A percentile compares a stretch with the other conserved stretches of the same genome.
Conservation (phyloP, 371 early-diverging fungal genomes). For the Choanephora cucurbitarum region DNA sequence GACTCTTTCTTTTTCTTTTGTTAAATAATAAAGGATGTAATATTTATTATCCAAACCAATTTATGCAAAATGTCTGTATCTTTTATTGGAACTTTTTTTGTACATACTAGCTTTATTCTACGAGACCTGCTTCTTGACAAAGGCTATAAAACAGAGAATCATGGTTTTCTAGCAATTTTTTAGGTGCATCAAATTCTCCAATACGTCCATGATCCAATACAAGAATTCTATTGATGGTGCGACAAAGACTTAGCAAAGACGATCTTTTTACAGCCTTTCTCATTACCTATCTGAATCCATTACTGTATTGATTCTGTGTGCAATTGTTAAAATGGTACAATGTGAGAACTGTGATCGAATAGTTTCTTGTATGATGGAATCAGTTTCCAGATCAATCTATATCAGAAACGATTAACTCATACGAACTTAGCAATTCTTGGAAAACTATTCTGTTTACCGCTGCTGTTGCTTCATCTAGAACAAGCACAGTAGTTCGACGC, state of each 20-base stretch:
- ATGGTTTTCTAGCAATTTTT: slow-evolving; percentile 57
- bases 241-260: no score
- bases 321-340: slow-evolving; percentile 91
- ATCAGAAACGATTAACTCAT: no score
- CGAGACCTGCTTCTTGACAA: slow-evolving; percentile 70
- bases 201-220: slow-evolving; percentile 78
- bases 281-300: slow-evolving; percentile 68
- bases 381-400: slow-evolving; percentile 82
- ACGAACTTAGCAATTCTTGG: no score
- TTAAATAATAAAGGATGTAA: no score
- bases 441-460: slow-evolving; percentile 39
- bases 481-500: slow-evolving; percentile 67
- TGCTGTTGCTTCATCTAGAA: slow-evolving; percentile 94
- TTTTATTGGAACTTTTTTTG: no score
- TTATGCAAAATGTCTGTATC: no score
- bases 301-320: slow-evolving; percentile 88
- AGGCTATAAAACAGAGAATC: slow-evolving; percentile 69
- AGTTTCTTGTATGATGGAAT: slow-evolving; percentile 81
- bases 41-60: no score
- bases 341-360: slow-evolving; percentile 82
- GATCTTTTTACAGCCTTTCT: neutral
- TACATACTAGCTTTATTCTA: no score
- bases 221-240: slow-evolving; percentile 54
- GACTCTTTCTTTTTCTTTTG: no score
- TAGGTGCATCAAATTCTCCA: slow-evolving; percentile 79